A percentile compares a stretch with the other conserved stretches of the same genome.
phyloP scores from a whole-genome alignment of 768 basidiomycete genomes.

The Phlebiopsis gigantea region DNA sequence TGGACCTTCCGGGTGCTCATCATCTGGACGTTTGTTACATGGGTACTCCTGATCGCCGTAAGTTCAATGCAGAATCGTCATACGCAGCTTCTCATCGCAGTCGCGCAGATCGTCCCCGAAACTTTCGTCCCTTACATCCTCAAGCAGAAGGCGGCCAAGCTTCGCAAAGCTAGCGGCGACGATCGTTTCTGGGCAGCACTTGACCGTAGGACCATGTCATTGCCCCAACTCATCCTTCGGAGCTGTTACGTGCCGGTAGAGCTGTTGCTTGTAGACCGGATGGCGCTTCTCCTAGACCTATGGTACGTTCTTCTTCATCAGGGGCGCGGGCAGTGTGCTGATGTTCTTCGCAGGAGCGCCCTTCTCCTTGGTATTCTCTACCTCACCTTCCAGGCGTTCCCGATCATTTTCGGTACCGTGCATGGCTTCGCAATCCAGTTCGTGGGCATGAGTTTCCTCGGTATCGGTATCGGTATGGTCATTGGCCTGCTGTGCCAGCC shows the following conservation, averaged over 20 bases:
- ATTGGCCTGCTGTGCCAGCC: conserved; percentile 33
- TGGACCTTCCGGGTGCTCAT: conserved; percentile 74
- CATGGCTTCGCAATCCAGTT: conserved; percentile 48
- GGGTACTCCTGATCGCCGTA: conserved; percentile 47
- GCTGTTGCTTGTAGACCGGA: conserved; percentile 47
- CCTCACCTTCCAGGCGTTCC: conserved; percentile 48
- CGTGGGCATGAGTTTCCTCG: conserved; percentile 41
- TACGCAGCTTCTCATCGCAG: neutral
- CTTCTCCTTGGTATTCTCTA: conserved; percentile 39
- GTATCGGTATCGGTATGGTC: conserved; percentile 45
- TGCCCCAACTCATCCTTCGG: conserved; percentile 42
- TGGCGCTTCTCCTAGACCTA: conserved; percentile 62
- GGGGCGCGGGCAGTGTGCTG: neutral
- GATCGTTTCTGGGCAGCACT: conserved; percentile 50
- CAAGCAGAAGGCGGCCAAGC: conserved; percentile 52
- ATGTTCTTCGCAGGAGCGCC: conserved; percentile 27
- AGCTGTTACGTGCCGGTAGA: conserved; percentile 61
- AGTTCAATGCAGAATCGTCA: conserved; percentile 15
- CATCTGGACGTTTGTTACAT: conserved; percentile 62
- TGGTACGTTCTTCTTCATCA: conserved; percentile 43
- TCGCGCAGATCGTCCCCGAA: conserved; percentile 60
- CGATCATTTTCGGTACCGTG: conserved; percentile 39
- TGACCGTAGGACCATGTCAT: conserved; percentile 42
- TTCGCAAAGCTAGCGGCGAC: conserved; percentile 56
- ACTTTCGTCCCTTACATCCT: conserved; percentile 60